Conservation (phyloP, 2,329 filamentous ascomycete genomes). For the Curvularia verruculosa region DNA sequence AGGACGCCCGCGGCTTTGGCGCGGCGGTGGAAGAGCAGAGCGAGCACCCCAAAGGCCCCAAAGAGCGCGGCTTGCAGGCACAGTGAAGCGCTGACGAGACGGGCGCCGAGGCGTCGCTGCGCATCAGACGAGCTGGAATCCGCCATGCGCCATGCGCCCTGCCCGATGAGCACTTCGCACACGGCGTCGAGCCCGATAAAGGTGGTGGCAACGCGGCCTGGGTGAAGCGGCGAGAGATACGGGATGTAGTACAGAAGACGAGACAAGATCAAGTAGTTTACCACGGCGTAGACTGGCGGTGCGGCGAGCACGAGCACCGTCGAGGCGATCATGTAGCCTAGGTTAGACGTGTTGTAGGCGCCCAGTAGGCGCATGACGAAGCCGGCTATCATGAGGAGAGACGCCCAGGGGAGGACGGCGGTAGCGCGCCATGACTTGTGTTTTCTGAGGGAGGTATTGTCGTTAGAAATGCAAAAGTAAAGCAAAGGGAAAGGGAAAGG, state of each 20-base stretch:
- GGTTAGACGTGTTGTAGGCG: constrained; percentile 57
- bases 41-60: constrained; percentile 56
- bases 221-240: constrained; percentile 63
- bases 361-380: constrained; percentile 62
- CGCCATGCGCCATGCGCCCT: constrained; percentile 57
- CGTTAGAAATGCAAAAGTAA: background rate
- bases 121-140: constrained; percentile 46
- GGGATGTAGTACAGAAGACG: constrained; percentile 67
- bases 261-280: constrained; percentile 67
- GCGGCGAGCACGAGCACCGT: constrained; percentile 49
- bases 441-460: constrained; percentile 51
- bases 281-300: constrained; percentile 64
- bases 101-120: constrained; percentile 52
- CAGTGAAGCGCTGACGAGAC: constrained; percentile 58
- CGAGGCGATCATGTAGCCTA: constrained; percentile 51
- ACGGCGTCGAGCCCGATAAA: constrained; percentile 61
- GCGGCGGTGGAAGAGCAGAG: constrained; percentile 54
- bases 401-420: constrained; percentile 61
- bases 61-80: constrained; percentile 60
- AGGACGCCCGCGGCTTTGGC: constrained; percentile 52
- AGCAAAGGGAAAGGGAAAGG: background rate
- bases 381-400: constrained; percentile 61
- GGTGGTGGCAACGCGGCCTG: constrained; percentile 64
- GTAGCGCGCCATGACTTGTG: constrained; percentile 65
- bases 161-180: constrained; percentile 59